Conservation (phyloP, 2,329 filamentous ascomycete species). For the Colletotrichum scovillei region DNA sequence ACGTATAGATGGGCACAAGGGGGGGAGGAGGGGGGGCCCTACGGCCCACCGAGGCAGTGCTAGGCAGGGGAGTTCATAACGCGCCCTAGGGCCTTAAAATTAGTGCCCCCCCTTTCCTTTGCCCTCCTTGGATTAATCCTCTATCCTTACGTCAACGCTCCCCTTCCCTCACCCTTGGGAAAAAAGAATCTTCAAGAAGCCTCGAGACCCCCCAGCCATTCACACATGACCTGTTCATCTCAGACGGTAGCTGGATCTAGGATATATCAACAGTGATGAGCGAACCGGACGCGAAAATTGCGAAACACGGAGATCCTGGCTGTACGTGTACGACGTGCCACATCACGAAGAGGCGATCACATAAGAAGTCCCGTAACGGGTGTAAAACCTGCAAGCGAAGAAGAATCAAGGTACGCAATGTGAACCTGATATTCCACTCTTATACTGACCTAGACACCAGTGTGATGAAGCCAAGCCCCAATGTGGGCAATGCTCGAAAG, state of each 20-base stretch:
- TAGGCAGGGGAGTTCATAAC: neutral
- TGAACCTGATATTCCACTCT: no score
- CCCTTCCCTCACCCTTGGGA: neutral
- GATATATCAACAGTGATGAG: neutral
- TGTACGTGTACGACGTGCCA: slow-evolving; percentile 27
- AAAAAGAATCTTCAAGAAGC: neutral
- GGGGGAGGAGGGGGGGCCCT: neutral
- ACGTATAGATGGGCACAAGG: neutral
- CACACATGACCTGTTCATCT: neutral
- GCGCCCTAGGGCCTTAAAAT: neutral
- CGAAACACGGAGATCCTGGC: slow-evolving; percentile 9
- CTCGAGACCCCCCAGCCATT: no score
- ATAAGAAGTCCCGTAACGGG: slow-evolving; percentile 39
- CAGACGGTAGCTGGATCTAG: neutral
- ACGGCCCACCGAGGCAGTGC: slow-evolving; percentile 8
- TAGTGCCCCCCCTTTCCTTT: neutral
- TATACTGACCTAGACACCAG: neutral
- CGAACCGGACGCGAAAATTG: neutral
- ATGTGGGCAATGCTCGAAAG: slow-evolving; percentile 21
- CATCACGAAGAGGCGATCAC: slow-evolving; percentile 19
- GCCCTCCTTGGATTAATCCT: neutral
- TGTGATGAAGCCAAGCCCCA: slow-evolving; percentile 22
- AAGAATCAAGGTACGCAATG: slow-evolving; percentile 36
- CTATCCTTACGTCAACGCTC: neutral
- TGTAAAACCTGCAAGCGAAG: slow-evolving; percentile 40